A percentile compares a stretch with the other conserved stretches of the same genome.
These are phyloP conservation scores for Brettanomyces nanus DNA, from an alignment of 805 yeast species.

Conservation along the genomic window DNA sequence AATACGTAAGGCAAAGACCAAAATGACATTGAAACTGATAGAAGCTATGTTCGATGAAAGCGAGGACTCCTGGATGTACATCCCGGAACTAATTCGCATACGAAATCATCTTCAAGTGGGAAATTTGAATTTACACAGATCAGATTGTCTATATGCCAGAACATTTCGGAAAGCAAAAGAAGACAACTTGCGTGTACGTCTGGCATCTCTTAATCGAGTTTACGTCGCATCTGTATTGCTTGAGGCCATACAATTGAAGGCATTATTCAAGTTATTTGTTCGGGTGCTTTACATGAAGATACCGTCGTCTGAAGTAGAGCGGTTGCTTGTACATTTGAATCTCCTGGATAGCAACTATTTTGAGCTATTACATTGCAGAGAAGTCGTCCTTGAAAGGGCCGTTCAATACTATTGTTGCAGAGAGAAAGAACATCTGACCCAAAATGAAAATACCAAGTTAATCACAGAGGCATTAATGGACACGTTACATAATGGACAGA, in stretches of 20 bases:
- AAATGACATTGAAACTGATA: too few relatives aligned
- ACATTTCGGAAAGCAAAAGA: neutral
- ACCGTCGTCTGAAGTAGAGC: slow-evolving; percentile 10
- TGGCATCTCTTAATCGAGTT: slow-evolving; percentile 8
- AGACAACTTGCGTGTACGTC: slow-evolving; percentile 6
- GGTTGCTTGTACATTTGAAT: slow-evolving; percentile 9
- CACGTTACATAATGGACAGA: neutral
- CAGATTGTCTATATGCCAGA: too few relatives aligned
- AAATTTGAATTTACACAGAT: neutral
- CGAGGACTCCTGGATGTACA: slow-evolving; percentile 4
- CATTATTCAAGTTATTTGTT: slow-evolving; percentile 4
- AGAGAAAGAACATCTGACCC: too few relatives aligned
- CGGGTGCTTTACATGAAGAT: neutral
- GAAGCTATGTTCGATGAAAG: too few relatives aligned
- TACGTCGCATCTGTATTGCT: slow-evolving; percentile 15
- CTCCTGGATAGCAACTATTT: slow-evolving; percentile 17
- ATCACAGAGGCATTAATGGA: neutral
- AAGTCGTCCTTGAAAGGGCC: slow-evolving; percentile 4
- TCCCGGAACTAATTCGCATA: slow-evolving; percentile 16
- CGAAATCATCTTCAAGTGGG: slow-evolving; percentile 11
- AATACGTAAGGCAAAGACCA: too few relatives aligned
- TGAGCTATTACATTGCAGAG: slow-evolving; percentile 12
- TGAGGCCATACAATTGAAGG: slow-evolving; percentile 10
- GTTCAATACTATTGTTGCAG: neutral
- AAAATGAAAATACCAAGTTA: neutral